A percentile compares a stretch with the other conserved stretches of the same genome.
Conservation (phyloP, 116 monocot genomes). For the Papilionanthe hybrid region DNA sequence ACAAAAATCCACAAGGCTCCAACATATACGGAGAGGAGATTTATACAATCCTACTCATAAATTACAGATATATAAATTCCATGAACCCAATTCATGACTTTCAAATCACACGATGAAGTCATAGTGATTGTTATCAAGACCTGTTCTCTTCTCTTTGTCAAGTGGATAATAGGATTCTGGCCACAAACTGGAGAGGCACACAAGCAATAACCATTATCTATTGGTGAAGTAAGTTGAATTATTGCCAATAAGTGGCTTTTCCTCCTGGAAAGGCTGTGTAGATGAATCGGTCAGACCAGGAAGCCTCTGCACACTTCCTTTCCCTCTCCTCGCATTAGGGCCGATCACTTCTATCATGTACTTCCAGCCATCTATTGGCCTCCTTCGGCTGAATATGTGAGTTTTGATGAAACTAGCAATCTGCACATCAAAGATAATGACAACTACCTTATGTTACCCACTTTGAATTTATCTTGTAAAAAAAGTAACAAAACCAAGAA, state of each 20-base stretch:
- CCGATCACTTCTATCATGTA: constrained; percentile 97
- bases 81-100: not conserved
- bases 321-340: constrained; percentile 85
- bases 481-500: too few species aligned
- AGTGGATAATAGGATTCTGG: not conserved
- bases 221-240: constrained; percentile 26
- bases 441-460: too few species aligned
- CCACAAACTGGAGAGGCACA: not conserved
- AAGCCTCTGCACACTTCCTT: constrained; percentile 76
- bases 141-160: not conserved
- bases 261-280: constrained; percentile 66
- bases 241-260: constrained; percentile 26
- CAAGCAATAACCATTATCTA: constrained; percentile 7
- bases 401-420: constrained; percentile 94
- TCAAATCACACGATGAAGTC: not conserved
- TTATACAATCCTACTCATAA: too few species aligned
- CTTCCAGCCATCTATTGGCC: constrained; percentile 93
- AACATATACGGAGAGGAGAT: too few species aligned
- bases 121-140: not conserved
- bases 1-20: too few species aligned
- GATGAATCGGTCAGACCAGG: constrained; percentile 67
- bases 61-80: not conserved
- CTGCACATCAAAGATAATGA: constrained; percentile 27
- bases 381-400: constrained; percentile 88
- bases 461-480: too few species aligned